Evolutionary conservation across 139 green algal species (phyloP), one percentile per base, ranked within the genome.

Genomic region (Chlamydomonas sp.): DNA sequence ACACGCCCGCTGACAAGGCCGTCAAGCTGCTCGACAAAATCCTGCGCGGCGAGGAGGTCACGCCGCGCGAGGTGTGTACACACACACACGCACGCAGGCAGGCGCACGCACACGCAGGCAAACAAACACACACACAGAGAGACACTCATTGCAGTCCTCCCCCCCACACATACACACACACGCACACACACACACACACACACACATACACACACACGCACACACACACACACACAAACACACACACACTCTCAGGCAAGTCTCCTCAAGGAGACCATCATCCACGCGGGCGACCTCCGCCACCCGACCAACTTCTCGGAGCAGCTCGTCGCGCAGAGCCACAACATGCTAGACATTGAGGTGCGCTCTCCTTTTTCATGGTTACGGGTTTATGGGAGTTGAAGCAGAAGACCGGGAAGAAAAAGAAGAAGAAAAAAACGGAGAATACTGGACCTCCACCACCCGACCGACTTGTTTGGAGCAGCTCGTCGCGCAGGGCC

Each of bases 21-120:
- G 61, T 88, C 28, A 82, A 86, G 73, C 75, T 88, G 60, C 73
- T 88, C 24, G 80, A 88, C 39, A 82, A 75, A 35, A 61, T 88
- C 58, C 80, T 88, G 73, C 69, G 73, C 10, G 82, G 80, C 22
- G 58, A 75, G 10, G 73, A 75, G 35, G 69, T 82, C 64, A 28
- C 62, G n/a, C n/a, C n/a, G 24, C 24, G 8, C 22, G 22, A n/a
- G n/a, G n/a, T n/a, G n/a, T n/a, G n/a, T n/a, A n/a, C n/a, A n/a
- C 8, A 13, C 49, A 6, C n/a, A n/a, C n/a, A n/a, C n/a, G n/a
- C n/a, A n/a, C n/a, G n/a, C 43, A 54, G 43, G 43, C 20, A 54
- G 43, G 43, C 43, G n/a, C n/a, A n/a, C n/a, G n/a, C n/a, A n/a
- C n/a, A n/a, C n/a, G n/a, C n/a, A n/a, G n/a, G n/a, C n/a, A n/a